These are phyloP conservation scores for Galerina marginata DNA, from an alignment of 768 basidiomycete species.

Conservation along the genomic window DNA sequence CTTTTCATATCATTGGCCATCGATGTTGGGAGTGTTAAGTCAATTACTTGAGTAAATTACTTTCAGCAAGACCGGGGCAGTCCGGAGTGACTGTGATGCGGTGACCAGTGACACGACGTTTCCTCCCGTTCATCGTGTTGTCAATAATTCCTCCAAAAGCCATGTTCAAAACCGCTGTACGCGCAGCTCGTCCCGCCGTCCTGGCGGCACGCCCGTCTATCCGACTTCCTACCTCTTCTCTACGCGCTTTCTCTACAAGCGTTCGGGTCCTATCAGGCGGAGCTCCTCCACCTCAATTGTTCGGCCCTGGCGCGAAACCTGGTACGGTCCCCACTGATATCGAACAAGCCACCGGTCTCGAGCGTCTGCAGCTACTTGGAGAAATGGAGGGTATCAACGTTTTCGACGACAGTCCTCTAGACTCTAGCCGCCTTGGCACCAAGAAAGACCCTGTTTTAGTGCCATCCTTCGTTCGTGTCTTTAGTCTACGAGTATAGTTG, in stretches of 20 bases:
- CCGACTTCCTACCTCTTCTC: constrained; percentile 36
- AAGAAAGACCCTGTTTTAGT: constrained; percentile 87
- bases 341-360: constrained; percentile 94
- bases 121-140: constrained; percentile 11
- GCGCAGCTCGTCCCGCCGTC: constrained; percentile 50
- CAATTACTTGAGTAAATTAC: neutral
- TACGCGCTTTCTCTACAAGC: constrained; percentile 67
- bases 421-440: constrained; percentile 87
- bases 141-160: constrained; percentile 29
- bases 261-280: constrained; percentile 58
- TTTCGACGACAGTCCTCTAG: constrained; percentile 88
- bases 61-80: constrained; percentile 28
- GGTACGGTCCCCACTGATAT: constrained; percentile 84
- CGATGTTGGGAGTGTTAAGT: no score
- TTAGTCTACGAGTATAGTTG: neutral
- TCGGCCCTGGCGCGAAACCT: constrained; percentile 71
- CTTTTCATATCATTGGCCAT: no score
- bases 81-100: constrained; percentile 32
- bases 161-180: constrained; percentile 53
- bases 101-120: constrained; percentile 20
- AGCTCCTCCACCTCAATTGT: constrained; percentile 67
- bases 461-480: constrained; percentile 74
- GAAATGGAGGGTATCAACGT: constrained; percentile 87
- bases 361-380: constrained; percentile 92
- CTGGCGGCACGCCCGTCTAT: constrained; percentile 43